These are phyloP conservation scores for Volutella citrinella DNA, from an alignment of 2,329 filamentous ascomycete species.

Conservation along the genomic window DNA sequence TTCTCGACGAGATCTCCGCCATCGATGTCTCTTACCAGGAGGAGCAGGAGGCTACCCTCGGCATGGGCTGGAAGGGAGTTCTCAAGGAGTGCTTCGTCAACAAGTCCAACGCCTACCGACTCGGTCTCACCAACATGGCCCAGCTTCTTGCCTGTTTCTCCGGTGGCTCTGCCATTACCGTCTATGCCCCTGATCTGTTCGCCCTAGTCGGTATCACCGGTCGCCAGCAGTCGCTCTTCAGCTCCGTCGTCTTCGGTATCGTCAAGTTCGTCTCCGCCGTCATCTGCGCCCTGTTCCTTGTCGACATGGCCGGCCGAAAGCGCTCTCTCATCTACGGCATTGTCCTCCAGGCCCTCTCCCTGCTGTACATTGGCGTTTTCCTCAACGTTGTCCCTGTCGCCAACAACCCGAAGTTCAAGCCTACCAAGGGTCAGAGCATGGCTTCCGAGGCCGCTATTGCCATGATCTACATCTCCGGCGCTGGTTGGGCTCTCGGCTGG, in stretches of 20 bases:
- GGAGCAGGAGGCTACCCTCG: too few relatives aligned
- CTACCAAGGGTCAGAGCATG: background rate
- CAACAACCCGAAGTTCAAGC: conserved; percentile 1
- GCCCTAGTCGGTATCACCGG: conserved; percentile 16
- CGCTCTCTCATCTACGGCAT: conserved; percentile 25
- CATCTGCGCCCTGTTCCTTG: conserved; percentile 29
- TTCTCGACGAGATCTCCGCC: too few relatives aligned
- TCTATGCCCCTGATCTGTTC: conserved; percentile 21
- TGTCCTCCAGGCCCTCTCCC: conserved; percentile 20
- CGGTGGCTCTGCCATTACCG: conserved; percentile 16
- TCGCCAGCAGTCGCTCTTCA: conserved; percentile 20
- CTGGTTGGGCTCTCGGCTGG: conserved; percentile 18
- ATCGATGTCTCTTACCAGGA: too few relatives aligned
- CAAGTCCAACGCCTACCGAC: conserved; percentile 21
- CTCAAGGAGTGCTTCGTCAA: conserved; percentile 16
- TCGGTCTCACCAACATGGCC: conserved; percentile 21
- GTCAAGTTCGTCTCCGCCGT: conserved; percentile 22
- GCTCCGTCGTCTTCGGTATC: conserved; percentile 20
- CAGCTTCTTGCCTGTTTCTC: conserved; percentile 19
- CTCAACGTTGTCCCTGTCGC: conserved; percentile 13
- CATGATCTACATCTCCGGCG: conserved; percentile 19
- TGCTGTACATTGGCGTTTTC: conserved; percentile 28
- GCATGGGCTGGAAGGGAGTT: too few relatives aligned
- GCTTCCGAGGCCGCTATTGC: conserved; percentile 5
- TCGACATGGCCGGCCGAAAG: conserved; percentile 28